Evolutionary conservation across 2,329 filamentous ascomycete species (phyloP), one percentile per base, ranked within the genome.

Genomic region (Chaetomium olivaceum): DNA sequence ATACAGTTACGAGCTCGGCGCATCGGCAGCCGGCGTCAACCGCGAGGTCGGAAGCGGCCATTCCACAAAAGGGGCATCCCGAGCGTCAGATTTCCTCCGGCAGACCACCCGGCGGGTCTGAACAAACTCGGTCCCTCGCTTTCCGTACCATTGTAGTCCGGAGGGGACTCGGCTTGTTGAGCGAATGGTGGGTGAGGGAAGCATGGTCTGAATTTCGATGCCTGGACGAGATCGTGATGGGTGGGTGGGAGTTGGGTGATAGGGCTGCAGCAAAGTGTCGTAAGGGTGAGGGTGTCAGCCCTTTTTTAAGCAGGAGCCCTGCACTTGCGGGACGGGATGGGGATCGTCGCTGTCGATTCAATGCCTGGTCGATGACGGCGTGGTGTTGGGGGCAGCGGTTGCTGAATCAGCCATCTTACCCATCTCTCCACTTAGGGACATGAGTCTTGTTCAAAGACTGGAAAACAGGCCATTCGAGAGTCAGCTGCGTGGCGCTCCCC

Each of bases 381-480:
- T 55, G 52, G 8, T 33, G 29, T 12, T 36, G 29, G 29, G 29
- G 55, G 56, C 61, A 63, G 31, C 69, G 63, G 69, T 66, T 66
- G 69, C 69, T 71, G 69, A 71, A 67, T 71, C 69, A 71, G 69
- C 69, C 58, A 27, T 64, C 50, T 63, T 46, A 58, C 46, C 50
- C 54, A 23, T 59, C 58, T 70, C 61, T 50, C 25, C 67, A 67
- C 69, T 58, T 16, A 54, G n/a, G 27, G 31, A 43, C 33, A 21
- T 5, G 21, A 25, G 7, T n/a, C 52, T 14, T 27, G 39, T n/a
- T 23, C 14, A 3, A 46, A 51, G 43, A 31, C n/a, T n/a, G 19
- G 27, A 11, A n/a, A 23, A 11, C 43, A 5, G 23, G 6, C 19
- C 59, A 55, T 19, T 52, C 19, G 19, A 23, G 56, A 23, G 36